Conservation (phyloP, 2,329 filamentous ascomycete genomes). For the Iodosphaeria phyllophila region DNA sequence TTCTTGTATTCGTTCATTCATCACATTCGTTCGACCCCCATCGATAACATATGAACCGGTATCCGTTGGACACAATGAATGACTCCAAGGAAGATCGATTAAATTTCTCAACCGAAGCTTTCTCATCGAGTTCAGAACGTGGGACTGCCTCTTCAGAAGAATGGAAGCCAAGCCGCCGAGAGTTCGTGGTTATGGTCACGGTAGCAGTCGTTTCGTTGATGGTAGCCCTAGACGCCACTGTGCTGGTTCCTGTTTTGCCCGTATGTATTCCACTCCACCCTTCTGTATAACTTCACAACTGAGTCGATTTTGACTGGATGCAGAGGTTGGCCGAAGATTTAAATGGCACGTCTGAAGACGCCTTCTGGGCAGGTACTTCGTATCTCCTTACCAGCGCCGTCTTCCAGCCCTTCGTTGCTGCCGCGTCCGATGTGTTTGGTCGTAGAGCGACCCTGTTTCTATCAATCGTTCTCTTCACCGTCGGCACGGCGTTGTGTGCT, state of each 20-base stretch:
- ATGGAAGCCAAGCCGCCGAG: conserved; percentile 19
- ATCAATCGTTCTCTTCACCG: conserved; percentile 23
- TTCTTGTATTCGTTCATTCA: too few relatives aligned
- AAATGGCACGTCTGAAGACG: conserved; percentile 15
- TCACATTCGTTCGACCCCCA: too few relatives aligned
- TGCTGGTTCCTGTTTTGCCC: conserved; percentile 24
- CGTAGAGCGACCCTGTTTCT: conserved; percentile 22
- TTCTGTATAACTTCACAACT: background rate
- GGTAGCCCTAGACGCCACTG: conserved; percentile 27
- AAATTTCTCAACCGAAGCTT: too few relatives aligned
- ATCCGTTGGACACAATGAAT: too few relatives aligned
- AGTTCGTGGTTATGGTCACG: conserved; percentile 20
- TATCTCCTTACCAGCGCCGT: conserved; percentile 25
- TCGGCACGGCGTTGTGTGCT: conserved; percentile 11
- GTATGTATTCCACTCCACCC: conserved; percentile 9
- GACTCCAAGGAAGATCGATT: too few relatives aligned
- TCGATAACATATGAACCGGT: too few relatives aligned
- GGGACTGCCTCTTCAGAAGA: too few relatives aligned
- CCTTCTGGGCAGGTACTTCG: conserved; percentile 28
- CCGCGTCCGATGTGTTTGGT: conserved; percentile 26
- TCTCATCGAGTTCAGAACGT: too few relatives aligned
- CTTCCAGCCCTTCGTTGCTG: conserved; percentile 21
- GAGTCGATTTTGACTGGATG: background rate
- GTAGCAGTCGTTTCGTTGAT: conserved; percentile 24
- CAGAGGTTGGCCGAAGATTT: conserved; percentile 16